These are phyloP conservation scores for Botrytis fabae DNA, from an alignment of 2,329 filamentous ascomycete genomes.

Conservation along the genomic window DNA sequence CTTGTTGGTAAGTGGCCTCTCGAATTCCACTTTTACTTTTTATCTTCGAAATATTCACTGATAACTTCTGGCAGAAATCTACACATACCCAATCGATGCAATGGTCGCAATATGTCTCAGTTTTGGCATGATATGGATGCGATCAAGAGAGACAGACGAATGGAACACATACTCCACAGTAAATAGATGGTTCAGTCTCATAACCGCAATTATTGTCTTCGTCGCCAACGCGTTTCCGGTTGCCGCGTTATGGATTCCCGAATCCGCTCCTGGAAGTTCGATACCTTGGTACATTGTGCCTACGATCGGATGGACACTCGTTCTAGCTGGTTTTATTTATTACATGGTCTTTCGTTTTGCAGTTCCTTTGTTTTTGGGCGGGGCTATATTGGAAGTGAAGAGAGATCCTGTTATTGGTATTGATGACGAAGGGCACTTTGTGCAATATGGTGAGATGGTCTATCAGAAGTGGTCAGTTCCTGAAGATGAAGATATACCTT, in stretches of 20 bases:
- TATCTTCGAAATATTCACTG: slow-evolving; percentile 32
- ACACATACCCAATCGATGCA: slow-evolving; percentile 45
- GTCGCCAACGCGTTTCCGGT: slow-evolving; percentile 12
- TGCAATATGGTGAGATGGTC: slow-evolving; percentile 17
- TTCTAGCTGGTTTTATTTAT: slow-evolving; percentile 3
- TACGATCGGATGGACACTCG: slow-evolving; percentile 21
- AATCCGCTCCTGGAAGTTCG: neutral
- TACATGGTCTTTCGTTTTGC: slow-evolving; percentile 8
- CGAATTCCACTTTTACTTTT: neutral
- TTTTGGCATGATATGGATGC: slow-evolving; percentile 17
- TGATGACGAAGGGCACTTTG: slow-evolving; percentile 9
- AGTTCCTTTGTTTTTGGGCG: neutral
- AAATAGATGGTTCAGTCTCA: slow-evolving; percentile 20
- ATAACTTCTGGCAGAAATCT: slow-evolving; percentile 38
- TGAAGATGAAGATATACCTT: neutral
- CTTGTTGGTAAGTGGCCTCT: slow-evolving; percentile 11
- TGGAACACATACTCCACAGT: slow-evolving; percentile 14
- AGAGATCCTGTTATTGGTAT: neutral
- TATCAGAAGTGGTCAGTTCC: slow-evolving; percentile 22
- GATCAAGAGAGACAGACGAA: neutral
- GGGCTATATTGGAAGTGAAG: slow-evolving; percentile 5
- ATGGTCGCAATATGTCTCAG: slow-evolving; percentile 36
- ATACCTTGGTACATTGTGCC: slow-evolving; percentile 22
- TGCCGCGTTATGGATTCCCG: slow-evolving; percentile 13
- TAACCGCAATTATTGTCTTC: slow-evolving; percentile 19